phyloP scores from a whole-genome alignment of 2,329 filamentous ascomycete genomes.

The Epichloe gansuensis region DNA sequence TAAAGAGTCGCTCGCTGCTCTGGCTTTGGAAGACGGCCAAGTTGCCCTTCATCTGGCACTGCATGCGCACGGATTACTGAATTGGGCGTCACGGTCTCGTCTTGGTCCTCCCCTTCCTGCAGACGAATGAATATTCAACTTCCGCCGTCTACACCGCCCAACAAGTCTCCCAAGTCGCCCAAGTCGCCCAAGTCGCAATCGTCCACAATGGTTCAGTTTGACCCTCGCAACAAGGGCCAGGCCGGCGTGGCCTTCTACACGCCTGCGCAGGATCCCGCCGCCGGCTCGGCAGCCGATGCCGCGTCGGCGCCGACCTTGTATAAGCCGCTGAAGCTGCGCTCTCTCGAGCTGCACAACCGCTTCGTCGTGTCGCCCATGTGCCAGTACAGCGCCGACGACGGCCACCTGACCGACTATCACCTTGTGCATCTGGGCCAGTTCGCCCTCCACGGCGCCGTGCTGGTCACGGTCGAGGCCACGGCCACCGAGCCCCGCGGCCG shows the following conservation, averaged over 20 bases:
- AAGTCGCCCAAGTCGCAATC: too few species aligned
- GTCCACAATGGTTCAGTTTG: conserved; percentile 2
- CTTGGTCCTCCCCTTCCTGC: too few species aligned
- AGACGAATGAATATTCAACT: too few species aligned
- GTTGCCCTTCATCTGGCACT: too few species aligned
- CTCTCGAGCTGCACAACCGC: background rate
- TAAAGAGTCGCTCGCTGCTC: background rate
- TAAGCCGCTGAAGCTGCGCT: background rate
- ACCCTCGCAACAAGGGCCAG: conserved; percentile 25
- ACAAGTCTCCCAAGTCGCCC: background rate
- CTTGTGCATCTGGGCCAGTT: conserved; percentile 72
- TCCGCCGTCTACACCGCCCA: background rate
- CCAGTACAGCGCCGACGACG: conserved; percentile 1
- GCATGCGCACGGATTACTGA: too few species aligned
- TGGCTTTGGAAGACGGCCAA: too few species aligned
- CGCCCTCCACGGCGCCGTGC: conserved; percentile 58
- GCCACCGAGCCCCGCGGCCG: conserved; percentile 62
- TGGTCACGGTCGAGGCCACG: conserved; percentile 69
- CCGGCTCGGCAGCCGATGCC: conserved; percentile 14
- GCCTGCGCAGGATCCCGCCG: conserved; percentile 37
- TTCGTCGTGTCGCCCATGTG: background rate
- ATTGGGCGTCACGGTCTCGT: too few species aligned
- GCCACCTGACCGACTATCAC: conserved; percentile 29
- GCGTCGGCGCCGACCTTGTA: background rate
- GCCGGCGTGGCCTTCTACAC: conserved; percentile 39